Conservation (phyloP, 148 eudicot genomes). For the Persicaria maculosa region DNA sequence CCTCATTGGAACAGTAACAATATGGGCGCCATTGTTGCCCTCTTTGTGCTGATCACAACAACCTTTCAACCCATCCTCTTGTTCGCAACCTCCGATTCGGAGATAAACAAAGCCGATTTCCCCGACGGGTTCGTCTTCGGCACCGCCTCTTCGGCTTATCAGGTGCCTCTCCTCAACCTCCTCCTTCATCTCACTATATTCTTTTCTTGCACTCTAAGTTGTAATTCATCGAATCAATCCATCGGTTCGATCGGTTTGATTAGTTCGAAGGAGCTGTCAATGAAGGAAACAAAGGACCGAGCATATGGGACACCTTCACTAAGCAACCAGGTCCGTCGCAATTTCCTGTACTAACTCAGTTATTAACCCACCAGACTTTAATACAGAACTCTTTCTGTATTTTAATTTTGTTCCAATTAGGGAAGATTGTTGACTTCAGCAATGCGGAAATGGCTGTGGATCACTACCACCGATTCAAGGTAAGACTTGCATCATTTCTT, state of each 20-base stretch:
- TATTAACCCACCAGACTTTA: background rate
- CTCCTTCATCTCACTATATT: background rate
- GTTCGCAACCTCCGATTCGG: background rate
- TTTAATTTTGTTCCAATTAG: slow-evolving; percentile 9
- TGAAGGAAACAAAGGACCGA: slow-evolving; percentile 86
- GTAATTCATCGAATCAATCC: background rate
- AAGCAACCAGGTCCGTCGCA: slow-evolving; percentile 38
- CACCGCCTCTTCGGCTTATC: slow-evolving; percentile 93
- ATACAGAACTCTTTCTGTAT: background rate
- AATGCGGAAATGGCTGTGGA: slow-evolving; percentile 80
- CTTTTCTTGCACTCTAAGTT: background rate
- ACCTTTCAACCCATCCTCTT: background rate
- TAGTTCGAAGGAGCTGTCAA: slow-evolving; percentile 96
- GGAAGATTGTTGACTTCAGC: slow-evolving; percentile 81
- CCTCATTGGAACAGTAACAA: background rate
- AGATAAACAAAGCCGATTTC: slow-evolving; percentile 49
- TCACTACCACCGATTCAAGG: slow-evolving; percentile 95
- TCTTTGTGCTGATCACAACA: background rate
- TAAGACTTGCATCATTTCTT: slow-evolving; percentile 3
- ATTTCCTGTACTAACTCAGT: background rate
- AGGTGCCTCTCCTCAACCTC: slow-evolving; percentile 26
- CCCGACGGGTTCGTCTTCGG: slow-evolving; percentile 78
- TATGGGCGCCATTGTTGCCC: slow-evolving; percentile 2
- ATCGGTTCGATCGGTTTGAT: background rate
- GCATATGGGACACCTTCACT: slow-evolving; percentile 87